Percentiles rank a stretch among this genome's conserved stretches.
Conservation (phyloP, 1,284 basidiomycete species). For the Naganishia cerealis region DNA sequence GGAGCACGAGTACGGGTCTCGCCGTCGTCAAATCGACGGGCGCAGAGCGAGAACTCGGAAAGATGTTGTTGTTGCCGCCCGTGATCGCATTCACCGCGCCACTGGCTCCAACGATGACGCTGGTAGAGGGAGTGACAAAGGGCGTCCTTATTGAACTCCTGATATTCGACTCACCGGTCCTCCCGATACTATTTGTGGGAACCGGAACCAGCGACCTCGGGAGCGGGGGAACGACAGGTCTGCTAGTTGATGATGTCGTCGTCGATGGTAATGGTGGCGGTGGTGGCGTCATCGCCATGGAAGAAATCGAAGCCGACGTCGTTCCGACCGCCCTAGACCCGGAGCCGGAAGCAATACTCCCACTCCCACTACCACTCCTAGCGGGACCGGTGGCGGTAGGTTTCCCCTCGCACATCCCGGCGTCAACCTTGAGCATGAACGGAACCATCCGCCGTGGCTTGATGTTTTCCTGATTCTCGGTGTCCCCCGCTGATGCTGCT, state of each 20-base stretch:
- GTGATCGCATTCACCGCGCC: background rate
- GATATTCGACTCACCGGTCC: conserved; percentile 2
- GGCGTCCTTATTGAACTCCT: conserved; percentile 14
- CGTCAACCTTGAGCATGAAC: conserved; percentile 5
- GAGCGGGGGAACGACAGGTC: background rate
- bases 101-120: too few species aligned
- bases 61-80: background rate
- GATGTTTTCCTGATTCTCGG: conserved; percentile 25
- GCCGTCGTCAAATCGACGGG: background rate
- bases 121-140: background rate
- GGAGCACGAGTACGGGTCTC: conserved; percentile 9
- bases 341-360: background rate
- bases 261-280: background rate
- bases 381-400: background rate
- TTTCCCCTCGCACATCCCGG: background rate
- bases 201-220: background rate
- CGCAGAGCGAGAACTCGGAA: background rate
- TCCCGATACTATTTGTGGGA: background rate
- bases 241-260: background rate
- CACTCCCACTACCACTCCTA: background rate
- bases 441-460: conserved; percentile 12
- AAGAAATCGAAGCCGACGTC: background rate
- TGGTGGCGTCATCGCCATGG: background rate
- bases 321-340: background rate
- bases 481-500: background rate